Evolutionary conservation across 495 filamentous ascomycete species (phyloP).

Genomic region (Aspergillus heteromorphus): DNA sequence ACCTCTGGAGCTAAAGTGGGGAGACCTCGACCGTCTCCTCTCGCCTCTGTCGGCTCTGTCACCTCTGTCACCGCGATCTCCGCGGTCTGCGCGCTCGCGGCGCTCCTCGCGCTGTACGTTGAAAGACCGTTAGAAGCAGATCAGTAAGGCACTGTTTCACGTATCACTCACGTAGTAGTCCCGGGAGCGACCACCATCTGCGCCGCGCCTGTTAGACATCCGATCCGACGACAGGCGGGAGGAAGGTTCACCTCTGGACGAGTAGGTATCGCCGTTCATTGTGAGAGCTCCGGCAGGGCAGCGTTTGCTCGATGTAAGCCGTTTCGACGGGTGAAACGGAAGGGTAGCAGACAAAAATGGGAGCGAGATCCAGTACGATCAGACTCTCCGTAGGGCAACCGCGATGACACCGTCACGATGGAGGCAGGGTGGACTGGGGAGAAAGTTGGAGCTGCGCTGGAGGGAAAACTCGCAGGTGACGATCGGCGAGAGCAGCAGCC

Average conservation of each 20-base stretch:
- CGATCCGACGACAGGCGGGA: background rate
- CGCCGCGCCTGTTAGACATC: constrained; percentile 20
- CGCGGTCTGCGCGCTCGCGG: constrained; percentile 44
- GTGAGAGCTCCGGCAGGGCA: constrained; percentile 23
- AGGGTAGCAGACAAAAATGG: background rate
- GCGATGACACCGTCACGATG: constrained; percentile 1
- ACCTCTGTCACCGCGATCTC: constrained; percentile 47
- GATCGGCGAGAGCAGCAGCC: constrained; percentile 18
- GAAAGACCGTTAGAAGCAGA: background rate
- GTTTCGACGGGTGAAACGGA: background rate
- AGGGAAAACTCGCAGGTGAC: constrained; percentile 20
- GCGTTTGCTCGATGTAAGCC: background rate
- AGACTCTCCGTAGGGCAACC: background rate
- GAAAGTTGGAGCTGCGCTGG: constrained; percentile 14
- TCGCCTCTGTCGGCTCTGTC: constrained; percentile 51
- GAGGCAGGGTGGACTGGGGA: constrained; percentile 1
- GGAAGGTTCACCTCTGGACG: constrained; percentile 62
- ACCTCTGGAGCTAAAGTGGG: constrained; percentile 57
- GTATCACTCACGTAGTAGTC: constrained; percentile 61
- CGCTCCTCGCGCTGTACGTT: constrained; percentile 47
- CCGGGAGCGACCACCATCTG: constrained; percentile 65
- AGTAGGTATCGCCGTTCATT: constrained; percentile 89
- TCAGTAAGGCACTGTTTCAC: background rate
- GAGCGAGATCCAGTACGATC: background rate
- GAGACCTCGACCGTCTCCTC: constrained; percentile 71